phyloP scores from a whole-genome alignment of 176 grass and related monocot genomes.

The Luzula sylvatica region DNA sequence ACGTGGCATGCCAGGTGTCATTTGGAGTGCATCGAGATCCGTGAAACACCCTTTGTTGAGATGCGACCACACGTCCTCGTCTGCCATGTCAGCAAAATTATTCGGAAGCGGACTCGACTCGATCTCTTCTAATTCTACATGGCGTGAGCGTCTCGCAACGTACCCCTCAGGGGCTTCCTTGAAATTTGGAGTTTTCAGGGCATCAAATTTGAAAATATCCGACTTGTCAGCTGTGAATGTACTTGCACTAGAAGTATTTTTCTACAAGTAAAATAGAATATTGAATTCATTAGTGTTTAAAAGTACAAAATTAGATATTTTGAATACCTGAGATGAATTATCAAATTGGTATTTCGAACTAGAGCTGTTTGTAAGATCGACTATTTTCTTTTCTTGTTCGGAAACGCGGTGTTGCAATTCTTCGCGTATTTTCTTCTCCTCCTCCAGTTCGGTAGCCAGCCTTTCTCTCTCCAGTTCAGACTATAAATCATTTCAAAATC shows the following conservation, averaged over 20 bases:
- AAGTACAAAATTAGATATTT: constrained; percentile 1
- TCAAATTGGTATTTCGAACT: constrained; percentile 26
- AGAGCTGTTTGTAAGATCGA: constrained; percentile 23
- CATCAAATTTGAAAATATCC: constrained; percentile 31
- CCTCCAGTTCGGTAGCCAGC: constrained; percentile 80
- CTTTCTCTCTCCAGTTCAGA: constrained; percentile 83
- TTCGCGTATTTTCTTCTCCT: constrained; percentile 61
- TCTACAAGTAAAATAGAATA: too few species aligned
- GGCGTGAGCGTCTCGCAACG: constrained; percentile 38
- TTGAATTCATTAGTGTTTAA: too few species aligned
- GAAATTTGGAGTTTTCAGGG: constrained; percentile 66
- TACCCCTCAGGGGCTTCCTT: constrained; percentile 30
- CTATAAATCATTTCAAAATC: too few species aligned
- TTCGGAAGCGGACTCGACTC: constrained; percentile 61
- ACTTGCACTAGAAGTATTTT: neutral
- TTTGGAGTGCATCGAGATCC: constrained; percentile 68
- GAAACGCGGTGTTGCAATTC: constrained; percentile 35
- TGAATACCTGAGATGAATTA: constrained; percentile 44
- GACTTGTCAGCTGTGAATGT: constrained; percentile 8
- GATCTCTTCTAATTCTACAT: constrained; percentile 29
- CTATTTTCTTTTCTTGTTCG: constrained; percentile 58
- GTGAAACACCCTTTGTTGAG: constrained; percentile 74
- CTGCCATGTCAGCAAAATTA: constrained; percentile 36
- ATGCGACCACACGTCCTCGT: constrained; percentile 61
- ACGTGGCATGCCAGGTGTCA: constrained; percentile 40